Conservation (phyloP, 192 early-diverging fungal species). For the Coemansia sp. region DNA sequence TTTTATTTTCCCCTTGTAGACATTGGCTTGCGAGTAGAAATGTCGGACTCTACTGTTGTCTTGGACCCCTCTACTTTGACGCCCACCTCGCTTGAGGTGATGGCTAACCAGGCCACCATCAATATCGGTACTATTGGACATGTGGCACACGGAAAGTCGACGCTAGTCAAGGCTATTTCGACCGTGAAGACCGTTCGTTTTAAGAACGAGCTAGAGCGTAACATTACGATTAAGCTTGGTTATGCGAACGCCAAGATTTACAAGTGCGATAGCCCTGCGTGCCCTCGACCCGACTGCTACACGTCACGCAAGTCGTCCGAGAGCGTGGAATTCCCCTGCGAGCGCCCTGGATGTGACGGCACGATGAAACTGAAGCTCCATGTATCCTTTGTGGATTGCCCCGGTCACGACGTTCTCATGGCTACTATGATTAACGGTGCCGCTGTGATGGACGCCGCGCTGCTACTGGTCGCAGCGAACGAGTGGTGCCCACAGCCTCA, state of each 20-base stretch:
- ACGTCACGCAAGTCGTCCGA: conserved; percentile 79
- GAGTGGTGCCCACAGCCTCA: conserved; percentile 99
- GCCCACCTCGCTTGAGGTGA: conserved; percentile 79
- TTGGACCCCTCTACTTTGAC: conserved; percentile 41
- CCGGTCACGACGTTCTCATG: conserved; percentile 99
- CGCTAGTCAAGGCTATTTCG: conserved; percentile 97
- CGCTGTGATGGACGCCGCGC: conserved; percentile 98
- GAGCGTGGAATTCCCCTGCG: conserved; percentile 87
- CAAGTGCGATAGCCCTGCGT: conserved; percentile 91
- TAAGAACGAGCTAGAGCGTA: conserved; percentile 96
- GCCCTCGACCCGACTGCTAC: conserved; percentile 96
- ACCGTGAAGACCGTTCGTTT: conserved; percentile 98
- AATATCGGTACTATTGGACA: conserved; percentile 99
- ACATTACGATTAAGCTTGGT: conserved; percentile 99
- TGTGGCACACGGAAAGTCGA: conserved; percentile 99
- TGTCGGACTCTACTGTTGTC: conserved; percentile 20
- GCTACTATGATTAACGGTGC: conserved; percentile 99
- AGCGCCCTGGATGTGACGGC: conserved; percentile 81
- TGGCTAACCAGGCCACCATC: conserved; percentile 97
- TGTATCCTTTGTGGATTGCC: conserved; percentile 98
- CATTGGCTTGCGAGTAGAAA: conserved; percentile 16
- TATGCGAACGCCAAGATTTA: conserved; percentile 99
- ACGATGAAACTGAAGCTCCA: conserved; percentile 86
- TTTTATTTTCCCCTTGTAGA: neutral
- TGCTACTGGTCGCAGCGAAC: conserved; percentile 97